Conservation (phyloP, 2,329 filamentous ascomycete genomes). For the Penicillium capsulatum region DNA sequence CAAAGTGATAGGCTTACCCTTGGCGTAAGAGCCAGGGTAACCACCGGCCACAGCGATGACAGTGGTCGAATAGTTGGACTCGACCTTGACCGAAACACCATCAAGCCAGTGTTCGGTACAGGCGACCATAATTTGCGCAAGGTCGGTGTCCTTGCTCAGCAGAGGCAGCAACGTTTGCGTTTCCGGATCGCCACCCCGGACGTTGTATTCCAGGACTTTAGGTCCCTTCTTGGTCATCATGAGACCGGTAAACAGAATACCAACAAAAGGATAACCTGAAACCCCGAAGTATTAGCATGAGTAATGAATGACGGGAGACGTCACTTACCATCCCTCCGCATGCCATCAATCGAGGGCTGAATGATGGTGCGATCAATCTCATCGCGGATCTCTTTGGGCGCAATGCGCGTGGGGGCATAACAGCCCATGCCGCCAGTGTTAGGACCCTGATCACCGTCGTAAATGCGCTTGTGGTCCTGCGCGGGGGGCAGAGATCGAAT, state of each 20-base stretch:
- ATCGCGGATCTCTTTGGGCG: slow-evolving; percentile 69
- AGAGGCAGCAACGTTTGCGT: slow-evolving; percentile 81
- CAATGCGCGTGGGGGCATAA: slow-evolving; percentile 84
- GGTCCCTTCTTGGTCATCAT: slow-evolving; percentile 83
- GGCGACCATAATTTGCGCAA: slow-evolving; percentile 83
- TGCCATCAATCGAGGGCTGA: slow-evolving; percentile 83
- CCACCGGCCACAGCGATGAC: slow-evolving; percentile 92
- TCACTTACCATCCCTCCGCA: slow-evolving; percentile 63
- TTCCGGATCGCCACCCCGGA: slow-evolving; percentile 87
- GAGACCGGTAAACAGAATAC: slow-evolving; percentile 58
- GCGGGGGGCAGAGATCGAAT: slow-evolving; percentile 81
- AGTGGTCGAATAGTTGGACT: slow-evolving; percentile 72
- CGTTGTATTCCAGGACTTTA: slow-evolving; percentile 87
- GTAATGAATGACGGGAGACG: not conserved
- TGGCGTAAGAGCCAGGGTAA: slow-evolving; percentile 81
- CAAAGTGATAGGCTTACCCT: slow-evolving; percentile 63
- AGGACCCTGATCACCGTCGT: slow-evolving; percentile 81
- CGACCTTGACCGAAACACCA: slow-evolving; percentile 63
- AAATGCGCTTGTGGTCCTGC: slow-evolving; percentile 94
- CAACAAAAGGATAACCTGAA: slow-evolving; percentile 43
- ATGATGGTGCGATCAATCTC: slow-evolving; percentile 76
- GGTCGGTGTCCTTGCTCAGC: slow-evolving; percentile 70
- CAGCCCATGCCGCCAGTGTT: slow-evolving; percentile 99
- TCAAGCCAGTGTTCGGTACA: slow-evolving; percentile 73
- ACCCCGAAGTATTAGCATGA: not conserved